A percentile compares a stretch with the other conserved stretches of the same genome.
Conservation (phyloP, 2,329 filamentous ascomycete species). For the Phaeosphaeria sp. region DNA sequence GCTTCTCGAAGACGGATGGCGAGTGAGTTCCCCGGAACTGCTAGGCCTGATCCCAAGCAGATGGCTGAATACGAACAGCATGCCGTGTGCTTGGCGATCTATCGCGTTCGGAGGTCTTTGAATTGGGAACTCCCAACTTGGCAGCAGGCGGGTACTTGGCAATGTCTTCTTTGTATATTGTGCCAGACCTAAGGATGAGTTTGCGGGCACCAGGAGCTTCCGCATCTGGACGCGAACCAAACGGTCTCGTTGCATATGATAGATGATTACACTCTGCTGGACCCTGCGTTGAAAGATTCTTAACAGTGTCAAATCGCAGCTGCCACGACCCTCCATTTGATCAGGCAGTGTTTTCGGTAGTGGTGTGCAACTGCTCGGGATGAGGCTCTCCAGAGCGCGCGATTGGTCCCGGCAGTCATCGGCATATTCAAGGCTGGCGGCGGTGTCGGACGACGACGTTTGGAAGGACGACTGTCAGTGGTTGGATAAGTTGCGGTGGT, state of each 20-base stretch:
- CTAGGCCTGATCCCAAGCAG: neutral
- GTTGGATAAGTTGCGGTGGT: slow-evolving; percentile 15
- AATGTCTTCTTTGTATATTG: neutral
- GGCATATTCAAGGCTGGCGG: neutral
- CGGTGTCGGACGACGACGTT: neutral
- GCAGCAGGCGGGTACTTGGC: neutral
- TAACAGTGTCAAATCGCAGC: neutral
- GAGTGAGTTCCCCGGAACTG: slow-evolving; percentile 7
- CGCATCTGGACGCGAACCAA: neutral
- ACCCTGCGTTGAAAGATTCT: slow-evolving; percentile 1
- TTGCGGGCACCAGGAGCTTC: neutral
- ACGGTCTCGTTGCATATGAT: neutral
- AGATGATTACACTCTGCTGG: neutral
- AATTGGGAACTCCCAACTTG: neutral
- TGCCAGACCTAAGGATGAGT: neutral
- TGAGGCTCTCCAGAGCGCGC: slow-evolving; percentile 4
- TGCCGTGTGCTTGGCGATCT: slow-evolving; percentile 4
- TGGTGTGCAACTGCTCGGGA: neutral
- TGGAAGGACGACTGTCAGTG: slow-evolving; percentile 13
- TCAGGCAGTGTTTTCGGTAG: slow-evolving; percentile 3
- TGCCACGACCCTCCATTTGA: neutral
- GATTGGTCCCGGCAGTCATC: slow-evolving; percentile 3
- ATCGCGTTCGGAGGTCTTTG: neutral
- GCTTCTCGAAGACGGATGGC: slow-evolving; percentile 27
- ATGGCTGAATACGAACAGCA: slow-evolving; percentile 4